Percentiles rank a stretch among this genome's conserved stretches.
Evolutionary conservation across 2,329 filamentous ascomycete species (phyloP).

Genomic region (Hymenoscyphus occultus): DNA sequence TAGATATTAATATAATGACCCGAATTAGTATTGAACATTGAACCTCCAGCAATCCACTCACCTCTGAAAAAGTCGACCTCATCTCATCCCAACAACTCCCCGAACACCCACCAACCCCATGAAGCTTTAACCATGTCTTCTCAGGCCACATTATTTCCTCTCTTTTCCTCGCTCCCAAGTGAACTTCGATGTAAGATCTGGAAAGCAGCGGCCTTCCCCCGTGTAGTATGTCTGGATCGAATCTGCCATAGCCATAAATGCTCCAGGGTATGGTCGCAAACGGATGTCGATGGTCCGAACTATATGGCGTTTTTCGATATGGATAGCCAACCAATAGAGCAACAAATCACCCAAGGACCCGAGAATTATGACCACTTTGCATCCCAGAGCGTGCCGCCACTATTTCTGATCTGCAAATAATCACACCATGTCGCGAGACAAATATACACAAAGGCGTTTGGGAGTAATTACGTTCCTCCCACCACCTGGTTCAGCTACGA

Average conservation of each 20-base stretch:
- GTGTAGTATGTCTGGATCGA: background rate
- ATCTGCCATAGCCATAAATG: background rate
- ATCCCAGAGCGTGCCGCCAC: background rate
- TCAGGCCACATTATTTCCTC: background rate
- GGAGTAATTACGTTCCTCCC: background rate
- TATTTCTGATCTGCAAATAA: background rate
- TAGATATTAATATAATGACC: background rate
- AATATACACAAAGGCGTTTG: background rate
- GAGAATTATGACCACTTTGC: background rate
- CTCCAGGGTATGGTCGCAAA: background rate
- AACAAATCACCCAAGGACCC: background rate
- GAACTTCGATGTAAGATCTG: background rate
- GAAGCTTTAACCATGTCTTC: background rate
- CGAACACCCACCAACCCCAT: background rate
- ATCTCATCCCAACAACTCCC: background rate
- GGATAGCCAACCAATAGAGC: background rate
- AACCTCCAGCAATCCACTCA: background rate
- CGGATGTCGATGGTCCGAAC: background rate
- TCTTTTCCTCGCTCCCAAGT: background rate
- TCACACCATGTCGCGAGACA: background rate
- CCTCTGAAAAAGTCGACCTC: no score
- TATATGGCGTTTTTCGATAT: background rate
- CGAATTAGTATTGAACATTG: background rate
- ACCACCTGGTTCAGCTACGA: background rate
- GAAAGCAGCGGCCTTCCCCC: background rate